Conservation (phyloP, 257 asterid species). For the Solanum chiquidenum region DNA sequence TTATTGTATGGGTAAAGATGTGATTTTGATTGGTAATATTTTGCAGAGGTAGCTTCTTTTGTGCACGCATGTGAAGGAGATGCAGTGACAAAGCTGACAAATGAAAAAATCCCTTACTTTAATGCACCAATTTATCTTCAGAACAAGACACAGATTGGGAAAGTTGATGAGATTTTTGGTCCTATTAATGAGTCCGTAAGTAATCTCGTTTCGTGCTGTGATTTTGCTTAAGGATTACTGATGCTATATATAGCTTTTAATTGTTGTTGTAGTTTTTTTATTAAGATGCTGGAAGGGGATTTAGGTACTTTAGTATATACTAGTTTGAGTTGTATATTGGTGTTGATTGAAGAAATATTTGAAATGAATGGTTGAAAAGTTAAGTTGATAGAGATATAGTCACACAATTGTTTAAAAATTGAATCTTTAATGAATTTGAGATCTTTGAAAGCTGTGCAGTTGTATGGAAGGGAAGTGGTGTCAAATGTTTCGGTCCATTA, state of each 20-base stretch:
- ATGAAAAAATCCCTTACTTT: constrained; percentile 86
- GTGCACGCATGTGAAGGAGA: constrained; percentile 91
- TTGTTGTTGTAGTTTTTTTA: neutral
- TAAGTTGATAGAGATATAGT: neutral
- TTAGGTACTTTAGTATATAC: neutral
- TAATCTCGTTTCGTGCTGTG: neutral
- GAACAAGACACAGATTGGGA: constrained; percentile 93
- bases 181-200: constrained; percentile 97
- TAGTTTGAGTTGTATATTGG: neutral
- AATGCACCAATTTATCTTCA: constrained; percentile 92
- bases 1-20: neutral
- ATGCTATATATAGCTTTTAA: neutral
- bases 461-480: neutral
- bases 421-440: neutral
- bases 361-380: neutral
- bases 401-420: neutral
- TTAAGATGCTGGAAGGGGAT: neutral
- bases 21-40: neutral
- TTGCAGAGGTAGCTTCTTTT: constrained; percentile 74
- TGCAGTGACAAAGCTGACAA: constrained; percentile 77
- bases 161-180: constrained; percentile 95
- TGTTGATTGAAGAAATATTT: neutral
- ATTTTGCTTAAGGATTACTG: neutral
- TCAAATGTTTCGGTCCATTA: neutral
- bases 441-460: neutral